Conservation (phyloP, 139 green algal genomes). For the Auxenochlorella pyrenoidosa region DNA sequence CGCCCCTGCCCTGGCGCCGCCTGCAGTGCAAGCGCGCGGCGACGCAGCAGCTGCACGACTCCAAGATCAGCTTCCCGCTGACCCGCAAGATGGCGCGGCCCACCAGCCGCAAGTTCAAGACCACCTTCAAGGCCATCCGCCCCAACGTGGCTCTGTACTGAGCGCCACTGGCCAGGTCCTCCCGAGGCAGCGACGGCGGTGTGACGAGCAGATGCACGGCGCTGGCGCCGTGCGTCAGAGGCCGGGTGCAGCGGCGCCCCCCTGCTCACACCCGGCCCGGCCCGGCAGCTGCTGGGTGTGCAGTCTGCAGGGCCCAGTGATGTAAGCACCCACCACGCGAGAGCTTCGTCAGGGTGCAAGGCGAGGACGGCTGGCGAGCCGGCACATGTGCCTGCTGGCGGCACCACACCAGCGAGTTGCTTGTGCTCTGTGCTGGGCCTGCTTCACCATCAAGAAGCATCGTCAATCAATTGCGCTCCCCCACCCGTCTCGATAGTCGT, state of each 20-base stretch:
- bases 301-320: background rate
- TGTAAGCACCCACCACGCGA: constrained; percentile 6
- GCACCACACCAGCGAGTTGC: no score
- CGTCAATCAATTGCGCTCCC: no score
- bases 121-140: constrained; percentile 89
- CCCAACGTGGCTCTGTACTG: constrained; percentile 86
- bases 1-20: background rate
- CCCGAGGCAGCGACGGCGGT: background rate
- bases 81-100: constrained; percentile 72
- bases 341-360: no score
- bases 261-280: background rate
- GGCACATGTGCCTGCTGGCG: background rate
- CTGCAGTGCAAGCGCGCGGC: constrained; percentile 89
- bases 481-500: no score
- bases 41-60: constrained; percentile 95
- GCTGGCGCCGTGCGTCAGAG: background rate
- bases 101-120: constrained; percentile 70
- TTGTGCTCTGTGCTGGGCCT: no score
- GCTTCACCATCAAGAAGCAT: no score
- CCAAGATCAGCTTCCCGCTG: constrained; percentile 95
- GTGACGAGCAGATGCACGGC: background rate
- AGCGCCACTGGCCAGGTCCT: constrained; percentile 6
- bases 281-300: background rate
- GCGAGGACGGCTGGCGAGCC: no score
- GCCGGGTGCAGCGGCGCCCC: background rate